A percentile compares a stretch with the other conserved stretches of the same genome.
Evolutionary conservation across 75 land plant genomes (phyloP).

Genomic region (Isoetes taiwanensis): DNA sequence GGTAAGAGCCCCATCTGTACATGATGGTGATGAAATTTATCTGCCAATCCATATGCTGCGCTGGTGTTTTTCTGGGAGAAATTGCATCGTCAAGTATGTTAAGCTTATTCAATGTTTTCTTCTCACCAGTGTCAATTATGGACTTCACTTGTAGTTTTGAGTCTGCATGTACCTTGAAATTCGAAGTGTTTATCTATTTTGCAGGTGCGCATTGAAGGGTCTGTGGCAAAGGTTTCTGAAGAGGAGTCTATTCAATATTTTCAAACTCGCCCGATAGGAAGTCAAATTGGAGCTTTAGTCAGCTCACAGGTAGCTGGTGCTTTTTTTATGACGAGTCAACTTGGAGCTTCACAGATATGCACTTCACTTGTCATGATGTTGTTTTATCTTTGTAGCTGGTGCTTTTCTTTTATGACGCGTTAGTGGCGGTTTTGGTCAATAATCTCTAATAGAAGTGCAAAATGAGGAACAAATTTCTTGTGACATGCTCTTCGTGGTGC

Average conservation of each 20-base stretch:
- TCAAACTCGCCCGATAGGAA: constrained; percentile 88
- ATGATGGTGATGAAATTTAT: constrained; percentile 10
- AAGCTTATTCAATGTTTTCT: too few species aligned
- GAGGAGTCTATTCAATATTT: constrained; percentile 94
- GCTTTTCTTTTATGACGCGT: too few species aligned
- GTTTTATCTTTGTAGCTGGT: too few species aligned
- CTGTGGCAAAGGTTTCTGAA: constrained; percentile 62
- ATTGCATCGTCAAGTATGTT: constrained; percentile 67
- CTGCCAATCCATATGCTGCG: constrained; percentile 73
- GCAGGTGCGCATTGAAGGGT: constrained; percentile 88
- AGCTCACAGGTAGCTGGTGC: constrained; percentile 94
- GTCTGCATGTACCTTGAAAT: not conserved
- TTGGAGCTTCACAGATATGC: too few species aligned
- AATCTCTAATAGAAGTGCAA: too few species aligned
- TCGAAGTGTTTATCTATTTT: not conserved
- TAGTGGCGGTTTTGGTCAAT: too few species aligned
- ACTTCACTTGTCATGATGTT: too few species aligned
- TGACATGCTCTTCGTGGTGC: too few species aligned
- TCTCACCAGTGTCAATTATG: too few species aligned
- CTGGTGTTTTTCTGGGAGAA: constrained; percentile 84
- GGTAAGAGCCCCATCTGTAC: constrained; percentile 34
- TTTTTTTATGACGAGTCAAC: too few species aligned
- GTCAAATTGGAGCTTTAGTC: constrained; percentile 89
- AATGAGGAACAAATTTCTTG: too few species aligned
- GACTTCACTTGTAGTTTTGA: not conserved